A percentile compares a stretch with the other conserved stretches of the same genome.
Evolutionary conservation across 495 filamentous ascomycete genomes (phyloP).

Genomic region (Aspergillus indologenus): DNA sequence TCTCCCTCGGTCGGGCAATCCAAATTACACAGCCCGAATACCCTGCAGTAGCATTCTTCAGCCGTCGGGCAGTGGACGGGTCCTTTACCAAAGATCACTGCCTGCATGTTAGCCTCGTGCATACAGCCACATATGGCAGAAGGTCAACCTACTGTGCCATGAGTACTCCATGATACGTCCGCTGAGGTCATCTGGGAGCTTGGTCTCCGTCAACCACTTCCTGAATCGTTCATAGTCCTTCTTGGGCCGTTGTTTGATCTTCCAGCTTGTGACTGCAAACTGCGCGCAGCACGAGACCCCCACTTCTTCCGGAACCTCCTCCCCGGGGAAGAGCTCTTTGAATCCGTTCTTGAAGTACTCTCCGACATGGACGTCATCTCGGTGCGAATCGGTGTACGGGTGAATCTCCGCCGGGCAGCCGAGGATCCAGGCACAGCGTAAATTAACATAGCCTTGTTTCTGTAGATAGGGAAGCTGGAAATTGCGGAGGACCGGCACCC

Average conservation of each 20-base stretch:
- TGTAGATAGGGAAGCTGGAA: conserved; percentile 55
- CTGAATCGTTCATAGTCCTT: conserved; percentile 57
- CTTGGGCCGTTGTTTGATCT: conserved; percentile 43
- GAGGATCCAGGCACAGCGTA: conserved; percentile 61
- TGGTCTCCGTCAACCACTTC: conserved; percentile 58
- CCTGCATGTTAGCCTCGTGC: conserved; percentile 13
- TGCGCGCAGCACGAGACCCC: conserved; percentile 68
- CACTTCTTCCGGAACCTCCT: conserved; percentile 47
- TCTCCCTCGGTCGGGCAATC: conserved; percentile 32
- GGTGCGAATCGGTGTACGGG: conserved; percentile 41
- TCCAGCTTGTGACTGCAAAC: conserved; percentile 62
- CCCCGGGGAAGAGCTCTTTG: conserved; percentile 51
- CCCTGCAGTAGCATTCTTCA: conserved; percentile 60
- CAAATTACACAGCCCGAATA: conserved; percentile 58
- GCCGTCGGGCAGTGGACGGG: conserved; percentile 56
- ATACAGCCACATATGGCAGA: background rate
- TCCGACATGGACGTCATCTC: conserved; percentile 43
- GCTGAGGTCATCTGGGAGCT: conserved; percentile 52
- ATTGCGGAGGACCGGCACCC: conserved; percentile 47
- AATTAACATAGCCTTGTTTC: conserved; percentile 58
- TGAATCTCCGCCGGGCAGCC: conserved; percentile 62
- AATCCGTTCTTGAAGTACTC: conserved; percentile 53
- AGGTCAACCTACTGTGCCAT: conserved; percentile 57
- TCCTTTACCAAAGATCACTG: conserved; percentile 50
- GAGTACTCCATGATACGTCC: conserved; percentile 72